These are phyloP conservation scores for Calonectria pauciramosa DNA, from an alignment of 2,329 filamentous ascomycete genomes.

Conservation along the genomic window DNA sequence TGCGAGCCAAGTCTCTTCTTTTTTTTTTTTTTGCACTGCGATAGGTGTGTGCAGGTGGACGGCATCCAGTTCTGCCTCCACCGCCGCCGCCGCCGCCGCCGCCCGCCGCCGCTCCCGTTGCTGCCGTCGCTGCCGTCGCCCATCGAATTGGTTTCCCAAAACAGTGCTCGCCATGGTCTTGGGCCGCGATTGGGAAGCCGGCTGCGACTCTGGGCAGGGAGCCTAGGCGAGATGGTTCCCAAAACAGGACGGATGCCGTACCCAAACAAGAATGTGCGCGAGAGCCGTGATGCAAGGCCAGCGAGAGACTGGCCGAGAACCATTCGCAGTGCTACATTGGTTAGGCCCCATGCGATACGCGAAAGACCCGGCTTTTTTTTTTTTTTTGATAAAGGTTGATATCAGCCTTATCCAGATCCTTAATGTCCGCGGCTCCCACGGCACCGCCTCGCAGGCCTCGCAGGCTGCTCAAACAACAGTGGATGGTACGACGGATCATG, in stretches of 20 bases:
- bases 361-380: conserved; percentile 57
- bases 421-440: conserved; percentile 70
- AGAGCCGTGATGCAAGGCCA: conserved; percentile 70
- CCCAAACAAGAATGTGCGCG: conserved; percentile 70
- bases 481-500: conserved; percentile 55
- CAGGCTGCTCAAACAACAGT: conserved; percentile 52
- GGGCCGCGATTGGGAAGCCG: conserved; percentile 50
- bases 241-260: conserved; percentile 71
- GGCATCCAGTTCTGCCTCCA: conserved; percentile 64
- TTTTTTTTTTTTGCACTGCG: conserved; percentile 74
- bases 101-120: neutral
- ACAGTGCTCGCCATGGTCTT: conserved; percentile 52
- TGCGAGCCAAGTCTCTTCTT: conserved; percentile 68
- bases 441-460: too few species aligned
- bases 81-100: neutral
- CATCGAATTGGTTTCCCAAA: conserved; percentile 25
- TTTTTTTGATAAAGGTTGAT: conserved; percentile 72
- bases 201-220: conserved; percentile 31
- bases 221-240: conserved; percentile 65
- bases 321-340: conserved; percentile 66
- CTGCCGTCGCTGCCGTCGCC: neutral
- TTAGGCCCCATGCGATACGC: conserved; percentile 74
- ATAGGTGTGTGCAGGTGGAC: conserved; percentile 81
- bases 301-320: conserved; percentile 74
- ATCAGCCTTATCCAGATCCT: conserved; percentile 60